Evolutionary conservation across 441 rosid genomes (phyloP), one percentile per base, ranked within the genome.

Genomic region (Corymbia citriodora): DNA sequence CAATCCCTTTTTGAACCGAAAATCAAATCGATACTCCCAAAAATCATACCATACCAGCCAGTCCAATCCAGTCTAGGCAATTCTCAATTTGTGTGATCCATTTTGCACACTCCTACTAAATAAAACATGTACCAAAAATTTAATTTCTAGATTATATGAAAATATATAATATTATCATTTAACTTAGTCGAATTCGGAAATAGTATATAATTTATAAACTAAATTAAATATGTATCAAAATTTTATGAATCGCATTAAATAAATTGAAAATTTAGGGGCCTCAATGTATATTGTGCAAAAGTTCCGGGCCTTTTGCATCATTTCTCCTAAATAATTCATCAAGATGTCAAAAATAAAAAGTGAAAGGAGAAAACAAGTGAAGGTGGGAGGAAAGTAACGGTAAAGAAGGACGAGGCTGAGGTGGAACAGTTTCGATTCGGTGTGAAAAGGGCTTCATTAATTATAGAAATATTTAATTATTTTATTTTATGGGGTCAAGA

Each of bases 271-370:
- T 6, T 63, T 13, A 0, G 9, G 4, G 8, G 29, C 4, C 9
- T 0, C 9, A 5, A 1, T 63, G 3, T 1, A 11, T 1, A 3
- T 3, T 27, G 16, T 6, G 14, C 0, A 33, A 33, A 36, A 74
- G 3, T 40, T 11, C 16, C 6, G 2, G 9, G 0, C 3, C 45
- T 11, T 9, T 33, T 25, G 29, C 0, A 59, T 29, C 70, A 0
- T 3, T 13, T 29, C 14, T n/a, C 72, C 15, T 29, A 14, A 6
- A 63, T 7, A 31, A 63, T 63, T 0, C 36, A 63, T 29, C 5
- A 7, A 14, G 72, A 29, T 3, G 36, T 29, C 4, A 4, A 72
- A 72, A 36, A 33, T 0, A 5, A 72, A 10, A 57, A 5, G 2
- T 36, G 82, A 36, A 6, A 21, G 7, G 17, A 23, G 9, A 12